Conservation (phyloP, 2,329 filamentous ascomycete species). For the Paracamarosporium sp. region DNA sequence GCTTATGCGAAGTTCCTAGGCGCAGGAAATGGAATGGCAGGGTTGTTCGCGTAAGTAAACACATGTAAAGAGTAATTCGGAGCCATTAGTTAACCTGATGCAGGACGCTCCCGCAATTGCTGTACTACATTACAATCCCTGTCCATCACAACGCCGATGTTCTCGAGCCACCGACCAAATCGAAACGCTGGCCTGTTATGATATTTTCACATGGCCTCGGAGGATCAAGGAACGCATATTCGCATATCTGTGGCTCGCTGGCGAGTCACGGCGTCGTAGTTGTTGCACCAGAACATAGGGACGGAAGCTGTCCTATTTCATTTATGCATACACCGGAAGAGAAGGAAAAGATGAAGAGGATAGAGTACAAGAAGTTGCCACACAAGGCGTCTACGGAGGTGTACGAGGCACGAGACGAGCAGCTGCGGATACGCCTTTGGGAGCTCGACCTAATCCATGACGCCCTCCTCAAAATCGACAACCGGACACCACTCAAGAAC, state of each 20-base stretch:
- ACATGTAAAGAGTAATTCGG: background rate
- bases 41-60: constrained; percentile 46
- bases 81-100: background rate
- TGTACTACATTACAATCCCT: constrained; percentile 77
- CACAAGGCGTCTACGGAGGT: constrained; percentile 71
- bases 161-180: constrained; percentile 55
- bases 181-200: constrained; percentile 75
- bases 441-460: constrained; percentile 77
- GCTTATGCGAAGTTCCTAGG: constrained; percentile 81
- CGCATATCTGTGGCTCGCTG: constrained; percentile 78
- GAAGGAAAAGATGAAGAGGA: constrained; percentile 45
- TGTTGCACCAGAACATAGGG: constrained; percentile 81
- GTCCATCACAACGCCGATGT: constrained; percentile 74
- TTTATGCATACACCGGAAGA: constrained; percentile 68
- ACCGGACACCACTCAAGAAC: constrained; percentile 56
- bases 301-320: constrained; percentile 79
- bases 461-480: constrained; percentile 71
- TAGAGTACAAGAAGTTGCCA: constrained; percentile 56
- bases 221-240: constrained; percentile 83
- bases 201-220: constrained; percentile 88
- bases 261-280: constrained; percentile 84
- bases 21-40: constrained; percentile 48
- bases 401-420: constrained; percentile 71
- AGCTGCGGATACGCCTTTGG: constrained; percentile 78
- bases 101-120: constrained; percentile 67